Percentiles rank a stretch among this genome's conserved stretches.
phyloP scores from a whole-genome alignment of 1,139 yeast genomes.

The Pichia inconspicua region DNA sequence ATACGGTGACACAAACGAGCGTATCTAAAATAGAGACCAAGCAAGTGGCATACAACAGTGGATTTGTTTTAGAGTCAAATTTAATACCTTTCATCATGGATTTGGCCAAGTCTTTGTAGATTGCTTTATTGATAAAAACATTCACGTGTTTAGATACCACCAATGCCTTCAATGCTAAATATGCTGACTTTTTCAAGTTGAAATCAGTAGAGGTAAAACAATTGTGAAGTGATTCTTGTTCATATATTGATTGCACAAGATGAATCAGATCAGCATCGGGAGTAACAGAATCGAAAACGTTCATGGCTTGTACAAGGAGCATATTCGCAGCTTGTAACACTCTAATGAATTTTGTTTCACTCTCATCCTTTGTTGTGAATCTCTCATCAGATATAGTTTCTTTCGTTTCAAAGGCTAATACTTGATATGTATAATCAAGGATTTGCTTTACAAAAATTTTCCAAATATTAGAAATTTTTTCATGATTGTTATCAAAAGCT shows the following conservation, averaged over 20 bases:
- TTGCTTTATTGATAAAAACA: constrained; percentile 23
- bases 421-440: constrained; percentile 45
- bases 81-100: constrained; percentile 46
- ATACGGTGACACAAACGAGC: constrained; percentile 35
- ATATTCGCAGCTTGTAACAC: constrained; percentile 46
- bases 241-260: constrained; percentile 27
- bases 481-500: constrained; percentile 52
- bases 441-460: constrained; percentile 48
- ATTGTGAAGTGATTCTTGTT: constrained; percentile 40
- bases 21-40: constrained; percentile 45
- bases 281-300: constrained; percentile 7
- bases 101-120: constrained; percentile 42
- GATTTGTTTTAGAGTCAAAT: constrained; percentile 29
- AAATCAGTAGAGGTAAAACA: constrained; percentile 34
- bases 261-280: constrained; percentile 21
- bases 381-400: constrained; percentile 71
- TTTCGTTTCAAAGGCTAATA: constrained; percentile 48
- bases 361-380: constrained; percentile 59
- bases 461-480: constrained; percentile 57
- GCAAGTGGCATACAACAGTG: constrained; percentile 37
- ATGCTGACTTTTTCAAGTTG: constrained; percentile 39
- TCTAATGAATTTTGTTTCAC: constrained; percentile 58
- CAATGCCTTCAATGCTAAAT: constrained; percentile 31
- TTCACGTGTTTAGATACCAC: constrained; percentile 7
- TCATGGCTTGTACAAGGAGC: constrained; percentile 32